Evolutionary conservation across 2,329 filamentous ascomycete species (phyloP), one percentile per base, ranked within the genome.

Genomic region (Didymella exigua): DNA sequence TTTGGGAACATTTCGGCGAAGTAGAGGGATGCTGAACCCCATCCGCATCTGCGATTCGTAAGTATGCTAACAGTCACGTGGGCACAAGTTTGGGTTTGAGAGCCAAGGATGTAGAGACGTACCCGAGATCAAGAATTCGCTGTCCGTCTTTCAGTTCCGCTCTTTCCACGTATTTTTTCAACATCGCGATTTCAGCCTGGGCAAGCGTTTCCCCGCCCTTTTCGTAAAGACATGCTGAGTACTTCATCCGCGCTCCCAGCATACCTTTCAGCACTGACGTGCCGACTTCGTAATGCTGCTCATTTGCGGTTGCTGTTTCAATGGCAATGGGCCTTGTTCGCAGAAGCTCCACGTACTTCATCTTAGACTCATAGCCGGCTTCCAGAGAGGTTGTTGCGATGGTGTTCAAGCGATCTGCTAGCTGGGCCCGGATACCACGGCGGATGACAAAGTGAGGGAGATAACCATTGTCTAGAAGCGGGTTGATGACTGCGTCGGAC

Each of bases 221-320:
- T 4, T 83, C 82, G 70, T 90, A 90, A 66, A 88, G 76, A 69
- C 84, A 88, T 60, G 78, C 81, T n/a, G 83, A 86, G 71, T 89
- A 90, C 79, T 90, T 90, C 86, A 90, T 89, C 49, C 86, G 77
- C 4, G 86, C 85, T 0, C 88, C 88, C 11, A 90, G 75, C 70
- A 82, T 86, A 24, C 81, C 82, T 24, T 76, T 74, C 34, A 90
- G 72, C 21, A 89, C 83, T 3, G 84, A 84, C 0, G 87, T 88
- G 33, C 85, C 86, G 34, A 90, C 87, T 74, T 90, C 87, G 67
- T 90, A 90, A 73, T 90, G 87, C 78, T 90, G 87, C 64, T 82
- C 77, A 69, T 90, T 89, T 19, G 88, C 87, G 2, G 80, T 76
- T 3, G 79, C 80, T 0, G 86, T 89, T 70, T 88, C 84, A 62